These are phyloP conservation scores for Microsporum canis DNA, from an alignment of 2,329 filamentous ascomycete species.

Conservation along the genomic window DNA sequence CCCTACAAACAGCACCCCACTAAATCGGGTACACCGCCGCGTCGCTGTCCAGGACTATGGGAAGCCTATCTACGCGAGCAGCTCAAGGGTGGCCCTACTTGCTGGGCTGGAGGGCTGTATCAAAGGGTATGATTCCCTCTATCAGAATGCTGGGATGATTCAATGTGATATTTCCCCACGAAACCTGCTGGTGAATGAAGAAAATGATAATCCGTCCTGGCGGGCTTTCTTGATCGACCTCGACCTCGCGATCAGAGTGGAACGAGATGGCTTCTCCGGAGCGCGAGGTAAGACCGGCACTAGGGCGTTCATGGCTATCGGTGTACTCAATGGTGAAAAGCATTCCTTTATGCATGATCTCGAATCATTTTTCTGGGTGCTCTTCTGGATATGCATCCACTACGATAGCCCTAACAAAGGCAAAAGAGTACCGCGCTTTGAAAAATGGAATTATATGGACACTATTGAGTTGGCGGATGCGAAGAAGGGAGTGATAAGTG, in stretches of 20 bases:
- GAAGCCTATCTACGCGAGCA: constrained; percentile 34
- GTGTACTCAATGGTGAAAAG: constrained; percentile 30
- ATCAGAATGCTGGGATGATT: constrained; percentile 25
- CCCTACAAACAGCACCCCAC: not conserved
- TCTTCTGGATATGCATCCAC: constrained; percentile 39
- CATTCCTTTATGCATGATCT: constrained; percentile 41
- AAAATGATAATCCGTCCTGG: constrained; percentile 28
- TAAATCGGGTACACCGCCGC: constrained; percentile 33
- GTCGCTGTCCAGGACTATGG: constrained; percentile 34
- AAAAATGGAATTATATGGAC: constrained; percentile 17
- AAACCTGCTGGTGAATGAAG: constrained; percentile 39
- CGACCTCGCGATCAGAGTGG: constrained; percentile 27
- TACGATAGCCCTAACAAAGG: constrained; percentile 23
- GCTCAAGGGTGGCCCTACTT: constrained; percentile 29
- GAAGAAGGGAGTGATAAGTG: constrained; percentile 18
- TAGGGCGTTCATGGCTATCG: constrained; percentile 40
- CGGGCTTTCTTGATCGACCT: constrained; percentile 35
- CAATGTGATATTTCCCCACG: constrained; percentile 36
- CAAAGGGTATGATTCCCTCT: constrained; percentile 15
- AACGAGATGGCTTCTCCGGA: constrained; percentile 26
- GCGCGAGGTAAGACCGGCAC: constrained; percentile 36
- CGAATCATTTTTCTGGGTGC: constrained; percentile 41
- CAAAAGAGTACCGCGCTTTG: constrained; percentile 9
- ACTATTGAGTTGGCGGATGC: constrained; percentile 12
- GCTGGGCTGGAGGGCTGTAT: constrained; percentile 29